These are phyloP conservation scores for Parmales sp. DNA, from an alignment of 108 stramenopile genomes.

Conservation along the genomic window DNA sequence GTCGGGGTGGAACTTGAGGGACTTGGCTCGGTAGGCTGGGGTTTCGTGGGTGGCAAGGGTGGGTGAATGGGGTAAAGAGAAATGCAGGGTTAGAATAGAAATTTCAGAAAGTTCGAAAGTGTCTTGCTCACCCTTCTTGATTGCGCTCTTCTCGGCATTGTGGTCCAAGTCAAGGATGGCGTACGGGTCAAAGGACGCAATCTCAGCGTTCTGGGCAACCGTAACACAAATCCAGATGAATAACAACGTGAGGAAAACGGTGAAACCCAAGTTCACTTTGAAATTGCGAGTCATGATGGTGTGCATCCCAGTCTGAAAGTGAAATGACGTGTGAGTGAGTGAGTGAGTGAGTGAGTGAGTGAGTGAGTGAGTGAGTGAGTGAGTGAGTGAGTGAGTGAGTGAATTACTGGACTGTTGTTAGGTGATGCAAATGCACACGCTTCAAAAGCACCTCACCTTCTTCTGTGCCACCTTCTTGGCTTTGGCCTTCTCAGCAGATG, in stretches of 20 bases:
- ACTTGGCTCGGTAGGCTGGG: constrained; percentile 40
- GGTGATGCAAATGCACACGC: too few relatives aligned
- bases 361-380: not conserved
- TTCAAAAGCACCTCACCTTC: not conserved
- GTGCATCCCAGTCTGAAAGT: not conserved
- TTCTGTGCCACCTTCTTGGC: constrained; percentile 61
- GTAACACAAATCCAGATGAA: constrained; percentile 52
- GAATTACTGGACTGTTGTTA: too few relatives aligned
- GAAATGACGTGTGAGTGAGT: not conserved
- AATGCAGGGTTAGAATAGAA: too few relatives aligned
- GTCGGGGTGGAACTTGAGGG: constrained; percentile 84
- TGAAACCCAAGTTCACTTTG: constrained; percentile 51
- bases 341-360: not conserved
- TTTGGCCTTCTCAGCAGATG: constrained; percentile 60
- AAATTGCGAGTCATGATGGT: constrained; percentile 42
- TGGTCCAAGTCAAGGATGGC: constrained; percentile 68
- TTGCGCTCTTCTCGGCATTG: constrained; percentile 59
- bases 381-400: too few relatives aligned
- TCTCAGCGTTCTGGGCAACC: constrained; percentile 65
- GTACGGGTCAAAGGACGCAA: constrained; percentile 88
- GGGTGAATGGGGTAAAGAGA: not conserved
- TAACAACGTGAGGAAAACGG: constrained; percentile 45
- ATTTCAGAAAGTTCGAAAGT: too few relatives aligned
- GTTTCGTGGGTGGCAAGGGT: not conserved
- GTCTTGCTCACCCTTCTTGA: too few relatives aligned